Evolutionary conservation across 2,329 filamentous ascomycete genomes (phyloP).

Genomic region (Apiospora malaysiana): DNA sequence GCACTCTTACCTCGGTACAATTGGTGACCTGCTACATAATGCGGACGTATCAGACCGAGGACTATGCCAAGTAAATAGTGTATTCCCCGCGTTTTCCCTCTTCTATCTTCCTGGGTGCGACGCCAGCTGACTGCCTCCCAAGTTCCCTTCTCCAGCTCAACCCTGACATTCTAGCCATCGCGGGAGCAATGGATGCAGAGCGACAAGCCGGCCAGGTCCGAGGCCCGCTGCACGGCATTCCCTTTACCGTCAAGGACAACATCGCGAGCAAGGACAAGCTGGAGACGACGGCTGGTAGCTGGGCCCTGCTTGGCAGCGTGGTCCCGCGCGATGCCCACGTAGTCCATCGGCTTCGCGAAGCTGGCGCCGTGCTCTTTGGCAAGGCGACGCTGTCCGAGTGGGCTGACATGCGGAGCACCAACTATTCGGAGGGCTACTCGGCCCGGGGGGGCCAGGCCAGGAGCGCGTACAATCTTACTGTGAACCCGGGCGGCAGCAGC

Average conservation of each 20-base stretch:
- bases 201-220: constrained; percentile 60
- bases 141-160: constrained; percentile 70
- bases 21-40: constrained; percentile 67
- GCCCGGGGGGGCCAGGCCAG: constrained; percentile 67
- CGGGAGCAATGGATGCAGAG: constrained; percentile 64
- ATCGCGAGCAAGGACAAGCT: constrained; percentile 72
- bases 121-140: background rate
- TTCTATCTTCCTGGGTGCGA: background rate
- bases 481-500: constrained; percentile 72
- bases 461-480: constrained; percentile 71
- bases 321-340: constrained; percentile 59
- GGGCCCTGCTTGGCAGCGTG: constrained; percentile 65
- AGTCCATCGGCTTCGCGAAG: constrained; percentile 45
- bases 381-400: constrained; percentile 76
- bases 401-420: constrained; percentile 73
- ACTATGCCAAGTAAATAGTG: constrained; percentile 63
- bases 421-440: constrained; percentile 71
- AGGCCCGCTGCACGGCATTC: constrained; percentile 76
- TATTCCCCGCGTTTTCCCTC: constrained; percentile 4
- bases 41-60: constrained; percentile 65
- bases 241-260: constrained; percentile 77
- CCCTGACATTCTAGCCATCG: constrained; percentile 69
- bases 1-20: constrained; percentile 61
- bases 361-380: constrained; percentile 65
- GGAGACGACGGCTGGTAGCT: constrained; percentile 72